A percentile compares a stretch with the other conserved stretches of the same genome.
Conservation (phyloP, 345 rosid genomes). For the Limnanthes douglasii region DNA sequence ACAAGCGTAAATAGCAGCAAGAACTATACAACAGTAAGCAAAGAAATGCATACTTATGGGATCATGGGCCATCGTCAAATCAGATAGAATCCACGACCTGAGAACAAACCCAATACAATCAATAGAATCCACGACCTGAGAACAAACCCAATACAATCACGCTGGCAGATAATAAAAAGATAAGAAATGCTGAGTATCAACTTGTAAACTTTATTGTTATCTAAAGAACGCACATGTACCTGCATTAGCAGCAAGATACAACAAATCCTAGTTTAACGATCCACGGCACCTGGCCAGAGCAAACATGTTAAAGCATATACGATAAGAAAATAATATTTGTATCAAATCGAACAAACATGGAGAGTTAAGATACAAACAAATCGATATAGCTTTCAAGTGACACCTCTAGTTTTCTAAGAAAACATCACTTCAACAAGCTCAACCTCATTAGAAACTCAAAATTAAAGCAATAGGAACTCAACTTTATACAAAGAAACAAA, state of each 20-base stretch:
- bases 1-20: no score
- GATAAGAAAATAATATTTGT: neutral
- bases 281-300: constrained; percentile 68
- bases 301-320: constrained; percentile 1
- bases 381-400: neutral
- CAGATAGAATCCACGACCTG: neutral
- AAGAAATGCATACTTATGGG: no score
- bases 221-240: constrained; percentile 11
- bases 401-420: neutral
- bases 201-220: neutral
- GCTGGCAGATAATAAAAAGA: constrained; percentile 6
- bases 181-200: neutral
- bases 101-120: constrained; percentile 4
- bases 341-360: neutral
- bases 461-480: neutral
- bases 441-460: neutral
- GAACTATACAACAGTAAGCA: no score
- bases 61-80: no score
- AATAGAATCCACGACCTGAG: neutral
- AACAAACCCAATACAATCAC: constrained; percentile 5
- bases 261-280: constrained; percentile 52
- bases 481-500: neutral
- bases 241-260: constrained; percentile 4
- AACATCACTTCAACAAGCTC: neutral
- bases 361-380: neutral